A percentile compares a stretch with the other conserved stretches of the same genome.
phyloP scores from a whole-genome alignment of 1,139 yeast genomes.

The Yamadazyma sp. region DNA sequence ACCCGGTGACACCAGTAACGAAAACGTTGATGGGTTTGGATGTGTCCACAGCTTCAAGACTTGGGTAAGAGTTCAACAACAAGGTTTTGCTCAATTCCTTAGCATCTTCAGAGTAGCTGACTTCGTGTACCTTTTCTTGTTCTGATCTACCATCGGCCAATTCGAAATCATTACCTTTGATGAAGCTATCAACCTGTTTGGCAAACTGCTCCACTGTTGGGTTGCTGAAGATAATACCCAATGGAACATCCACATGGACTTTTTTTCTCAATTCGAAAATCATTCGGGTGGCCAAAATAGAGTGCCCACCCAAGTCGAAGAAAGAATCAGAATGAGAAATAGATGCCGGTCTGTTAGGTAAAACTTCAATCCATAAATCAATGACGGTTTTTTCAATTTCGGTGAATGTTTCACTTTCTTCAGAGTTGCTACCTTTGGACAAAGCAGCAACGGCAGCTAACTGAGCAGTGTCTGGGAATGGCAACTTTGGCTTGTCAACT shows the following conservation, averaged over 20 bases:
- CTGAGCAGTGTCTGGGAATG: conserved; percentile 91
- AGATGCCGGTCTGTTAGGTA: conserved; percentile 82
- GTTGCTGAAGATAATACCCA: conserved; percentile 84
- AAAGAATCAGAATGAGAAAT: conserved; percentile 81
- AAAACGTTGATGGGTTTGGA: conserved; percentile 61
- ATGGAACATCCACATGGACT: conserved; percentile 77
- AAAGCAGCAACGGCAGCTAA: conserved; percentile 63
- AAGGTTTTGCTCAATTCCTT: conserved; percentile 45
- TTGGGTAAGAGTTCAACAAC: conserved; percentile 41
- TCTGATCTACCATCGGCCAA: conserved; percentile 34
- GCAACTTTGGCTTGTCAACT: conserved; percentile 94
- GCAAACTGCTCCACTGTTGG: conserved; percentile 87
- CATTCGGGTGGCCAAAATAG: conserved; percentile 95
- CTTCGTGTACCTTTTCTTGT: conserved; percentile 16
- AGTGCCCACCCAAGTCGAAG: conserved; percentile 97
- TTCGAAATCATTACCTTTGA: conserved; percentile 46
- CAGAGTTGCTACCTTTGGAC: conserved; percentile 29
- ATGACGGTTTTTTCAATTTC: conserved; percentile 67
- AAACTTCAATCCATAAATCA: conserved; percentile 80
- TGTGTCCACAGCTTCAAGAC: conserved; percentile 27
- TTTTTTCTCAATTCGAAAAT: conserved; percentile 85
- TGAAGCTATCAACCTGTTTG: conserved; percentile 59
- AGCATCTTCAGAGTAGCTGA: conserved; percentile 75
- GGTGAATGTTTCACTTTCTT: conserved; percentile 41
- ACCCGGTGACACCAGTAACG: conserved; percentile 95